Evolutionary conservation across 805 yeast species (phyloP), one percentile per base, ranked within the genome.

Genomic region (Metschnikowia orientalis): DNA sequence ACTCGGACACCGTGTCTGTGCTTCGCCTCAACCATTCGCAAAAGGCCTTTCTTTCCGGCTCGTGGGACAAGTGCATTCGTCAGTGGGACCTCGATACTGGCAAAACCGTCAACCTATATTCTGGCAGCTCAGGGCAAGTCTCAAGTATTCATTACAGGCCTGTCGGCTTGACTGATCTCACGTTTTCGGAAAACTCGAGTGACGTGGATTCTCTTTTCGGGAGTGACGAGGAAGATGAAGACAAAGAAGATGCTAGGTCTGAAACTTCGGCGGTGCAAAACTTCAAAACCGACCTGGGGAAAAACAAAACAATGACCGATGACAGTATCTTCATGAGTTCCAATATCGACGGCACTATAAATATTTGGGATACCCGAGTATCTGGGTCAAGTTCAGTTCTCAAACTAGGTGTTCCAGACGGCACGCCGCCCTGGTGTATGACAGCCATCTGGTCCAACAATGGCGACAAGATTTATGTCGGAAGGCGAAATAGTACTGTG

Each of bases 391-490:
- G 59, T 3, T 57, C 63, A 0, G 79, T 70, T 0, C 51, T 78
- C 11, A 67, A 67, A 23, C 54, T 79, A 9, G 70, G 72, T 0
- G 71, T 79, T 1, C 79, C 86, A 1, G 61, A 71, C 7, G 76
- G 75, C 1, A 72, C 81, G 0, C 95, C 97, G 0, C 97, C 97
- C 0, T 92, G 97, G 97, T 82, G 95, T 56, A 78, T 82, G 72
- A 74, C 86, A 6, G 76, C 95, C 0, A 76, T 84, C 35, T 90
- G 97, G 97, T 80, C 95, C 6, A 66, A 67, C 32, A 80, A 81
- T 48, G 98, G 98, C 8, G 79, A 84, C 36, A 68, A 63, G 25
- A 68, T 88, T 4, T 90, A 70, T 51, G 87, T 79, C 3, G 99
- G 97, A 0, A 72, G 98, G 42, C 73, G 98, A 56, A 92, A 90